Evolutionary conservation across 2,329 filamentous ascomycete genomes (phyloP).

Genomic region (Ramularia endophylla): DNA sequence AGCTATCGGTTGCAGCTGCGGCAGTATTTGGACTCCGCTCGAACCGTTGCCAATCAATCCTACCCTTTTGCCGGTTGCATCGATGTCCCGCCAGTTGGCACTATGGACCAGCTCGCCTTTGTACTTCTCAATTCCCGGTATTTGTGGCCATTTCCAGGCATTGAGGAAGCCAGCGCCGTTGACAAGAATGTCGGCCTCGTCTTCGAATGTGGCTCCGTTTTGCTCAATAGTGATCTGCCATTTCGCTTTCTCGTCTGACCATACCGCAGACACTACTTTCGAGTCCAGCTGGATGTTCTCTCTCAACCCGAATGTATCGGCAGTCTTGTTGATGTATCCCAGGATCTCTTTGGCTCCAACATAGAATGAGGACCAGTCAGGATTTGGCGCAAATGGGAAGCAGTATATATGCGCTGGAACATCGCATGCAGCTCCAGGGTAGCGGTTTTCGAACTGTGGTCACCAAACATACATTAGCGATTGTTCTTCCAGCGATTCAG

Average conservation of each 20-base stretch:
- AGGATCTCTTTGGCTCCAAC: slow-evolving; percentile 24
- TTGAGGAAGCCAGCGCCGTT: slow-evolving; percentile 14
- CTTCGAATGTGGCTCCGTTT: slow-evolving; percentile 24
- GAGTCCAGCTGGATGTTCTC: slow-evolving; percentile 37
- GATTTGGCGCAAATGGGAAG: slow-evolving; percentile 30
- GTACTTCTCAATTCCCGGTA: slow-evolving; percentile 27
- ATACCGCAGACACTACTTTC: slow-evolving; percentile 38
- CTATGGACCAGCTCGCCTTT: slow-evolving; percentile 27
- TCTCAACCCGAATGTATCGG: slow-evolving; percentile 6
- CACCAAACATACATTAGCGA: too few relatives aligned
- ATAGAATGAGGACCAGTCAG: slow-evolving; percentile 27
- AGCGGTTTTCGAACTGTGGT: slow-evolving; percentile 8
- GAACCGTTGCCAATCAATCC: slow-evolving; percentile 11
- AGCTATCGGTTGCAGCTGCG: slow-evolving; percentile 30
- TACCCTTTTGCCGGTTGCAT: slow-evolving; percentile 9
- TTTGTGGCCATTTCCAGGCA: slow-evolving; percentile 28
- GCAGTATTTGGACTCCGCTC: slow-evolving; percentile 19
- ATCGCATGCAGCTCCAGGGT: slow-evolving; percentile 15
- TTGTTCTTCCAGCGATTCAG: too few relatives aligned
- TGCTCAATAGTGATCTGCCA: slow-evolving; percentile 15
- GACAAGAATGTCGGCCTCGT: slow-evolving; percentile 23
- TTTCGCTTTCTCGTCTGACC: slow-evolving; percentile 30
- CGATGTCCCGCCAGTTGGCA: slow-evolving; percentile 24
- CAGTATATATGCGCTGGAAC: slow-evolving; percentile 18
- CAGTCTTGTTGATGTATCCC: slow-evolving; percentile 28